Evolutionary conservation across 2,329 filamentous ascomycete species (phyloP).

Genomic region (Dactylonectria macrodidyma): DNA sequence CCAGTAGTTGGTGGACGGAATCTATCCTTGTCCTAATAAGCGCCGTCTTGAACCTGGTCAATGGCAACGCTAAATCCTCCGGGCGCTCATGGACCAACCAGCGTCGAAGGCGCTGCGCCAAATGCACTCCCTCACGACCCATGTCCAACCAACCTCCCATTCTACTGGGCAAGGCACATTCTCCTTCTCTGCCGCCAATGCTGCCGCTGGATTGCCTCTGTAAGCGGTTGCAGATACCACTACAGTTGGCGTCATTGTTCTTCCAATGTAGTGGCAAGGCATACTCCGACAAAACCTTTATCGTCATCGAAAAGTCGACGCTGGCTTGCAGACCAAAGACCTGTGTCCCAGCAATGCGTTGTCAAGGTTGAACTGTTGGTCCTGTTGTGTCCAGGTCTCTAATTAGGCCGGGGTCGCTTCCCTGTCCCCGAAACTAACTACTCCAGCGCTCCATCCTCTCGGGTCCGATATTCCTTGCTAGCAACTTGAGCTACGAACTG

Average conservation of each 20-base stretch:
- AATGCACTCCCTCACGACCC: constrained; percentile 20
- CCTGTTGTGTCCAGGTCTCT: neutral
- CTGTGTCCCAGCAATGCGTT: neutral
- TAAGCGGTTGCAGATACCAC: constrained; percentile 15
- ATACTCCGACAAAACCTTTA: neutral
- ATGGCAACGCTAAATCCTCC: constrained; percentile 25
- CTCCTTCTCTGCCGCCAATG: constrained; percentile 21
- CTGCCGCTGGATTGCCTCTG: constrained; percentile 16
- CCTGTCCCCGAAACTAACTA: constrained; percentile 16
- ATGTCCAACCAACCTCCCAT: constrained; percentile 18
- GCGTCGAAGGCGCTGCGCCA: constrained; percentile 29
- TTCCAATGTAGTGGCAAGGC: neutral
- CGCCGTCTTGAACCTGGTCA: constrained; percentile 26
- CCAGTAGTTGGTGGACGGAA: constrained; percentile 20
- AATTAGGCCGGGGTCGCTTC: neutral
- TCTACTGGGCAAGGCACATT: constrained; percentile 11
- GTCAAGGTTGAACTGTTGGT: constrained; percentile 5
- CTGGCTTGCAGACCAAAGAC: neutral
- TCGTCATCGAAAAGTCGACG: neutral
- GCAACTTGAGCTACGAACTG: constrained; percentile 3
- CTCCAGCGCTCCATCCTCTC: constrained; percentile 24
- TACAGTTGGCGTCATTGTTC: neutral
- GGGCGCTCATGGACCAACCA: constrained; percentile 34
- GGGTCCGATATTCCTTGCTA: constrained; percentile 30
- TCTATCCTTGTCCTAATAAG: constrained; percentile 39